These are phyloP conservation scores for Suhomyces xylopsoci DNA, from an alignment of 805 yeast species.

Conservation along the genomic window DNA sequence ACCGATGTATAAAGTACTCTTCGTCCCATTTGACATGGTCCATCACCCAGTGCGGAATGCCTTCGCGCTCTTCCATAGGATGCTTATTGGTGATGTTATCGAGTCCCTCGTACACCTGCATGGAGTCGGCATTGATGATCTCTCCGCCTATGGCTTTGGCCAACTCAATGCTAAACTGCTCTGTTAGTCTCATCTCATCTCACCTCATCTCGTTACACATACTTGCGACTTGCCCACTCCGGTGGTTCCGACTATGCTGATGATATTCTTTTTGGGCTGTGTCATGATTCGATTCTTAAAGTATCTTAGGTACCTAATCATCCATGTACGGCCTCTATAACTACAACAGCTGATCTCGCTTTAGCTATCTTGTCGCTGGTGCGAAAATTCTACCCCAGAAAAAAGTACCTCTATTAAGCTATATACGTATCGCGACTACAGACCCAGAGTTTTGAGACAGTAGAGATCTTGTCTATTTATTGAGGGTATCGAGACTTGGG, in stretches of 20 bases:
- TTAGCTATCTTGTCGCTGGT: not conserved
- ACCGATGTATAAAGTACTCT: slow-evolving; percentile 77
- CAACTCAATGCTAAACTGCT: slow-evolving; percentile 67
- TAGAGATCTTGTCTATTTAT: no score
- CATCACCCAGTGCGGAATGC: slow-evolving; percentile 82
- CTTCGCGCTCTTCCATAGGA: slow-evolving; percentile 72
- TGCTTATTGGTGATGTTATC: slow-evolving; percentile 90
- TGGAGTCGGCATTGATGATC: slow-evolving; percentile 91
- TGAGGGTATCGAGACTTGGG: slow-evolving; percentile 3
- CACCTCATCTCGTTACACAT: slow-evolving; percentile 13
- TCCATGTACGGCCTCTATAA: not conserved
- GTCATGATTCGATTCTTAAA: slow-evolving; percentile 28
- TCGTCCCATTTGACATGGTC: slow-evolving; percentile 79
- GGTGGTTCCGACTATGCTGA: slow-evolving; percentile 85
- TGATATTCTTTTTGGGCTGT: slow-evolving; percentile 36
- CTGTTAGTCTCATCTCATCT: slow-evolving; percentile 1
- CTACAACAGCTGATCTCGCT: not conserved
- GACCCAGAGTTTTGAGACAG: no score
- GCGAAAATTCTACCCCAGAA: slow-evolving; percentile 1
- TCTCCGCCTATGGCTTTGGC: slow-evolving; percentile 82
- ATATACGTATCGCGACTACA: not conserved
- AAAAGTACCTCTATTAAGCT: not conserved
- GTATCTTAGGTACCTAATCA: slow-evolving; percentile 9
- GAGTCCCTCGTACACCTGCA: slow-evolving; percentile 82
- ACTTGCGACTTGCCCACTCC: slow-evolving; percentile 94